Base-by-base conservation (phyloP, 2,329 filamentous ascomycete genomes). In the Huntiella moniliformis region DNA sequence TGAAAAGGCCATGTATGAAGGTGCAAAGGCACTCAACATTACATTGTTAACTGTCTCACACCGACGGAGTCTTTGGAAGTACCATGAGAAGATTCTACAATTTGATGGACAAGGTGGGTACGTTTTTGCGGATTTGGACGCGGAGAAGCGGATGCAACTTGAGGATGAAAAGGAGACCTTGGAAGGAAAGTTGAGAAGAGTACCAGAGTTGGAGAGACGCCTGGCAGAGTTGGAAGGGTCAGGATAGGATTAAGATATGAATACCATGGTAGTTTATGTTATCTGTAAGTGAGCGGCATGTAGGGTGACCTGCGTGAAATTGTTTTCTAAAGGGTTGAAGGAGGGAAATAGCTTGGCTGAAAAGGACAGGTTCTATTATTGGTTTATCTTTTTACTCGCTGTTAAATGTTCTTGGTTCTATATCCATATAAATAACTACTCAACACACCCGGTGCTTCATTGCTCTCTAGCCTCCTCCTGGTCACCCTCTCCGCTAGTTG, bases 111-210 rank as follows among this genome's bases (percentile, higher is more conserved):
- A 94, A 61, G 91, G 91, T 0, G 70, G 85, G 43, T 94, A 83
- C 56, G 75, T 95, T 33, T 98, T 98, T 57, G 92, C 86, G 0
- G 74, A 73, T 47, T 66, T 98, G 42, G 91, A 98, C 61, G 88
- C 88, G 13, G 88, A 95, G 55, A 77, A 72, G 59, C 70, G 91
- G 50, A 61, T 96, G 60, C 73, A 76, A 61, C 67, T 98, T 42
- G 91, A 98, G 67, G 91, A 98, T 62, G 91, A 96, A 68, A 92
- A 82, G 61, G 91, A 98, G 58, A 88, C 96, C 53, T 68, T 96
- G 38, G 88, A 96, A 50, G 67, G 93, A 42, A 73, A 84, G 59
- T 64, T 98, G 44, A 70, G 91, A 50, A 79, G 85, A 52, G 82
- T 96, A 6, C 85, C 85, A 1, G 88, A 94, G 56, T 72, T 94